These are phyloP conservation scores for Talaromyces nanjingensis DNA, from an alignment of 495 filamentous ascomycete species.

Conservation along the genomic window DNA sequence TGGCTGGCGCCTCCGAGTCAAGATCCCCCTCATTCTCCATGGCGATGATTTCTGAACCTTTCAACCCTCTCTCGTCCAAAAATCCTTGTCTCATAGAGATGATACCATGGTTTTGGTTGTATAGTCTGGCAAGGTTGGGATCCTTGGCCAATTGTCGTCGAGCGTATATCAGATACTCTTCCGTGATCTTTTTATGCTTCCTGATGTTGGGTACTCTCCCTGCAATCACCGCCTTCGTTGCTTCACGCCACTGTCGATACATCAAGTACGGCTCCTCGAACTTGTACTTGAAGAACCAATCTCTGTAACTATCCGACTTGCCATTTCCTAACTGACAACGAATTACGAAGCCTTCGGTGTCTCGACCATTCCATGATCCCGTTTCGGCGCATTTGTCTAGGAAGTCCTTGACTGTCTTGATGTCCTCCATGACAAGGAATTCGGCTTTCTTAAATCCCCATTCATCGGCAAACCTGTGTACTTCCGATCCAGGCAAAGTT, in stretches of 20 bases:
- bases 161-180: slow-evolving; percentile 82
- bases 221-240: slow-evolving; percentile 80
- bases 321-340: slow-evolving; percentile 65
- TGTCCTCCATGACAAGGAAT: slow-evolving; percentile 68
- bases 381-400: slow-evolving; percentile 76
- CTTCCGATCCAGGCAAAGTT: slow-evolving; percentile 69
- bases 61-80: slow-evolving; percentile 68
- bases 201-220: slow-evolving; percentile 67
- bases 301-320: slow-evolving; percentile 46
- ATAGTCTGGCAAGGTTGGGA: slow-evolving; percentile 54
- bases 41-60: slow-evolving; percentile 76
- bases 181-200: slow-evolving; percentile 86
- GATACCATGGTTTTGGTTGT: slow-evolving; percentile 90
- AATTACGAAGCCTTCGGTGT: slow-evolving; percentile 96
- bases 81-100: slow-evolving; percentile 86
- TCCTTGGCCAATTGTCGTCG: slow-evolving; percentile 62
- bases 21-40: slow-evolving; percentile 14
- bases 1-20: slow-evolving; percentile 34
- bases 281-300: slow-evolving; percentile 99
- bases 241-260: slow-evolving; percentile 98
- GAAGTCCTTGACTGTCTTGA: slow-evolving; percentile 66
- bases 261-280: slow-evolving; percentile 98
- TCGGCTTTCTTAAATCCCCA: slow-evolving; percentile 94
- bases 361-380: slow-evolving; percentile 78
- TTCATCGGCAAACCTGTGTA: slow-evolving; percentile 81